A percentile compares a stretch with the other conserved stretches of the same genome.
Evolutionary conservation across 495 filamentous ascomycete species (phyloP).

Genomic region (Penicillium soppii): DNA sequence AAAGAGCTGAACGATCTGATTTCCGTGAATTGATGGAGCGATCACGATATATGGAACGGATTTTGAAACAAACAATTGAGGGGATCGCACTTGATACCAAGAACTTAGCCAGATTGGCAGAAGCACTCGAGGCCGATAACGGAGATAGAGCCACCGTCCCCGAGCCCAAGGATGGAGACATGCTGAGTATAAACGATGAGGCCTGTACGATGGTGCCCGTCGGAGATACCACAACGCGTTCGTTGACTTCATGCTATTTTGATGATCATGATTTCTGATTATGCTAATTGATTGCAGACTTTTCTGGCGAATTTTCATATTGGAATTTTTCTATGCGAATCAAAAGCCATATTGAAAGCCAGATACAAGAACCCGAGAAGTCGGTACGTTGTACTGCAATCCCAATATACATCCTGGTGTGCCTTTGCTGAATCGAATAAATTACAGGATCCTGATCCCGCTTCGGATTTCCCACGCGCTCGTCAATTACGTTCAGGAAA

Average conservation of each 20-base stretch:
- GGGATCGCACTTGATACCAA: constrained; percentile 24
- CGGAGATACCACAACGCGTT: constrained; percentile 31
- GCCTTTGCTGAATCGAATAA: constrained; percentile 6
- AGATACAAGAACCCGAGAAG: constrained; percentile 14
- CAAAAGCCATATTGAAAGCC: constrained; percentile 31
- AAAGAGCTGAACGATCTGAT: constrained; percentile 13
- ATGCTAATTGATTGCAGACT: constrained; percentile 24
- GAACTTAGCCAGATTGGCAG: constrained; percentile 18
- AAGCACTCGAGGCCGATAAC: constrained; percentile 12
- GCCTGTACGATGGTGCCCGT: constrained; percentile 30
- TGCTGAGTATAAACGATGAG: constrained; percentile 23
- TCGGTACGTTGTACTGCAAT: constrained; percentile 13
- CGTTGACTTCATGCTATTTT: constrained; percentile 3
- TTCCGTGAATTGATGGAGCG: constrained; percentile 20
- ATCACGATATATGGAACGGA: constrained; percentile 29
- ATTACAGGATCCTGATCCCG: constrained; percentile 11
- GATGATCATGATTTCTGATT: neutral
- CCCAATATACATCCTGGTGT: neutral
- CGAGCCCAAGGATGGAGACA: constrained; percentile 17
- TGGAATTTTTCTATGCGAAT: constrained; percentile 42
- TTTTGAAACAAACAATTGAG: constrained; percentile 19
- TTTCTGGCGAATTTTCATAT: constrained; percentile 42
- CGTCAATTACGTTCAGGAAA: constrained; percentile 28
- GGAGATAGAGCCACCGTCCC: constrained; percentile 1
- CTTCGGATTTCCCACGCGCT: constrained; percentile 27